phyloP scores from a whole-genome alignment of 192 early-diverging fungal genomes.

The Coemansia sp. region DNA sequence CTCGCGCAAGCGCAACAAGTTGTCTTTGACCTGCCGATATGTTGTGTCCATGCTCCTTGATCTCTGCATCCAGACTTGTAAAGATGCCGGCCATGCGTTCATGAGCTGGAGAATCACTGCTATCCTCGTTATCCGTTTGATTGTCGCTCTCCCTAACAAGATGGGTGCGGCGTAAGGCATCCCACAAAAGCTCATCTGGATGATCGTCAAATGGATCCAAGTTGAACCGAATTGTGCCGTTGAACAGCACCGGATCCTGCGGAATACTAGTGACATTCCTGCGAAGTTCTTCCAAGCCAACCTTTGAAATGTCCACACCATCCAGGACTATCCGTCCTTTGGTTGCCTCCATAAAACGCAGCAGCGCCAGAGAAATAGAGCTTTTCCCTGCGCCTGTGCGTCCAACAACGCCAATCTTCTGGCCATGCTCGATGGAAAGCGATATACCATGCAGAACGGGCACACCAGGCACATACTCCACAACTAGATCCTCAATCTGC shows the following conservation, averaged over 20 bases:
- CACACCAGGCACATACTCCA: constrained; percentile 70
- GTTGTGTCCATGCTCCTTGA: no score
- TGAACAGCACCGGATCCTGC: constrained; percentile 78
- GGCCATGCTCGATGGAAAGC: constrained; percentile 62
- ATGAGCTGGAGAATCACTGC: no score
- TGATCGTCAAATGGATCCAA: constrained; percentile 79
- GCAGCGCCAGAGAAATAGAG: constrained; percentile 63
- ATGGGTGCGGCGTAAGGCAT: no score
- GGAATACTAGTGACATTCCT: constrained; percentile 77
- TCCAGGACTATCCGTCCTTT: constrained; percentile 68
- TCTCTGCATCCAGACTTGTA: no score
- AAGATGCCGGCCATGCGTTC: no score
- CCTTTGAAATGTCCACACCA: constrained; percentile 67
- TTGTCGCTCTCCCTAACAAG: no score
- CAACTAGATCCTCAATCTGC: constrained; percentile 51
- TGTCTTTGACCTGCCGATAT: no score
- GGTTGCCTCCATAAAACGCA: constrained; percentile 69
- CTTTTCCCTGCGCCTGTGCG: constrained; percentile 81
- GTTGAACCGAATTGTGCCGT: constrained; percentile 74
- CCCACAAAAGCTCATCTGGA: constrained; percentile 55
- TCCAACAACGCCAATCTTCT: constrained; percentile 86
- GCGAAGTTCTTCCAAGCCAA: constrained; percentile 74
- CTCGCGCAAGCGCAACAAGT: no score
- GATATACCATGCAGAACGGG: constrained; percentile 67
- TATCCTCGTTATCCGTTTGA: no score